These are phyloP conservation scores for Diospyros lotus DNA, from an alignment of 148 eudicot genomes.

Conservation along the genomic window DNA sequence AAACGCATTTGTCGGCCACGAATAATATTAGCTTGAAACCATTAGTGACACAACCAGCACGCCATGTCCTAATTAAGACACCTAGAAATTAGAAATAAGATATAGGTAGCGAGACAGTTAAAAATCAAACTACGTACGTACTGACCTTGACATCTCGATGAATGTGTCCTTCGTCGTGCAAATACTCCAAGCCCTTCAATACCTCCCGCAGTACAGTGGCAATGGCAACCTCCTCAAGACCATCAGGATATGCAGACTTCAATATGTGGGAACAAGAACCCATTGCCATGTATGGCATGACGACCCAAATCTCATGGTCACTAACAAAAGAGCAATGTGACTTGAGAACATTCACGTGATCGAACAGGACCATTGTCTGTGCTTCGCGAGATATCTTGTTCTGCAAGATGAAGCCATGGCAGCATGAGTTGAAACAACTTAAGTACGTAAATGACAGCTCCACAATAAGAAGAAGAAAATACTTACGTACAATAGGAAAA, in stretches of 20 bases:
- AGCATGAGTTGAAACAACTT: not conserved
- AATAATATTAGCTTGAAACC: not conserved
- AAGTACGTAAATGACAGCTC: not conserved
- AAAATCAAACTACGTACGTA: slow-evolving; percentile 22
- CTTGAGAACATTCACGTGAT: slow-evolving; percentile 77
- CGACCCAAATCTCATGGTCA: slow-evolving; percentile 86
- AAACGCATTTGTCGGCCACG: not conserved
- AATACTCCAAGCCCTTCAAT: slow-evolving; percentile 82
- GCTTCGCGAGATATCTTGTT: slow-evolving; percentile 87
- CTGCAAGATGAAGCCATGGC: slow-evolving; percentile 30
- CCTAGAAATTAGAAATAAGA: too few species aligned
- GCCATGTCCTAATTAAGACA: too few species aligned
- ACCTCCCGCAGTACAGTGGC: slow-evolving; percentile 79
- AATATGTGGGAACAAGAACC: slow-evolving; percentile 93
- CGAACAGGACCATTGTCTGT: slow-evolving; percentile 85
- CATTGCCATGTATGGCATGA: slow-evolving; percentile 94
- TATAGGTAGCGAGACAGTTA: too few species aligned
- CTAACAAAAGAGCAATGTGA: slow-evolving; percentile 83
- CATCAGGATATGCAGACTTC: slow-evolving; percentile 79
- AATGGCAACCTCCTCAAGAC: slow-evolving; percentile 81
- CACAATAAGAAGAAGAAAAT: not conserved
- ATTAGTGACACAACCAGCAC: too few species aligned
- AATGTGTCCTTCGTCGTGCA: slow-evolving; percentile 88
- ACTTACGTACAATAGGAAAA: too few species aligned
- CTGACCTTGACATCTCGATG: slow-evolving; percentile 85